Conservation (phyloP, 164 flowering plant genomes). For the Tinospora cordifolia region DNA sequence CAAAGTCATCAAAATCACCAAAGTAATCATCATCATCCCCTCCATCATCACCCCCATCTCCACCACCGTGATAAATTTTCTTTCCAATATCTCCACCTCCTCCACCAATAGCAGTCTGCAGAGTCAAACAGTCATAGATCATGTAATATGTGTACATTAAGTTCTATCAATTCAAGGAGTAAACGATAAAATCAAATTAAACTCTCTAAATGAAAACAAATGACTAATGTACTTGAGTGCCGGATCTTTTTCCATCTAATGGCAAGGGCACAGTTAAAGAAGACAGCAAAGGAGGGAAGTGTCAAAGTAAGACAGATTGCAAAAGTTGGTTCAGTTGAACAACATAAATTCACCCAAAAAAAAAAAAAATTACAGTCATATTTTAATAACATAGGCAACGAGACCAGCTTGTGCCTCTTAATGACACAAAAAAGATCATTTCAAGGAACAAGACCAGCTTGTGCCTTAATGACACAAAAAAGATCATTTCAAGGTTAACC, state of each 20-base stretch:
- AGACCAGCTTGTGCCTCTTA: not conserved
- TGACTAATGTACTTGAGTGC: not conserved
- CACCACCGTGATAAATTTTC: constrained; percentile 74
- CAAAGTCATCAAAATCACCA: constrained; percentile 92
- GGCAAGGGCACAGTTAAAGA: too few relatives aligned
- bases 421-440: too few relatives aligned
- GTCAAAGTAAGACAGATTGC: too few relatives aligned
- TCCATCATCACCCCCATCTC: constrained; percentile 95
- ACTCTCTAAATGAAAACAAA: not conserved
- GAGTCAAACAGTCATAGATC: constrained; percentile 8
- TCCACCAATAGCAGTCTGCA: constrained; percentile 68
- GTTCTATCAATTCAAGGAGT: not conserved
- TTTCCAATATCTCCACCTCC: constrained; percentile 95
- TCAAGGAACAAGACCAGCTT: not conserved
- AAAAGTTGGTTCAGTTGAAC: not conserved
- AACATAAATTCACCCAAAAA: not conserved
- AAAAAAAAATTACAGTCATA: not conserved
- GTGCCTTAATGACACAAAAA: too few relatives aligned
- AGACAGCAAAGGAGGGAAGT: too few relatives aligned
- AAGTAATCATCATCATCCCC: constrained; percentile 98
- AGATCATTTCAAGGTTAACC: not conserved
- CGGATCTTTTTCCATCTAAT: not conserved
- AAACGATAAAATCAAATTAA: not conserved
- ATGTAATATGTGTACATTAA: not conserved
- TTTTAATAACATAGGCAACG: not conserved